These are phyloP conservation scores for Clarireedia monteithiana DNA, from an alignment of 2,329 filamentous ascomycete species.

Conservation along the genomic window DNA sequence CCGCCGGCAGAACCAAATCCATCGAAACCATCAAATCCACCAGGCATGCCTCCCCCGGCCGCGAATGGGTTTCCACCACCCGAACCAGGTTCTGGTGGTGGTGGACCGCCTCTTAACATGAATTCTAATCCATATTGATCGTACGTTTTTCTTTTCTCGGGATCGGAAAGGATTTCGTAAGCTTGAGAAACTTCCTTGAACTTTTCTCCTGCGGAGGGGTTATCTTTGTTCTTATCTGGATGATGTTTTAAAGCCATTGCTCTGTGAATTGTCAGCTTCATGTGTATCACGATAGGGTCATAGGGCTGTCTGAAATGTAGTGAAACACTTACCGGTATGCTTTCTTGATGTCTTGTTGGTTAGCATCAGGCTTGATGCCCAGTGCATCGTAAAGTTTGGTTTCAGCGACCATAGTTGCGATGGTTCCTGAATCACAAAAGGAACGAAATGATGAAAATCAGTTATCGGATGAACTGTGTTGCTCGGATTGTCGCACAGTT, in stretches of 20 bases:
- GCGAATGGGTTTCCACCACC: slow-evolving; percentile 53
- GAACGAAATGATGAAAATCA: not conserved
- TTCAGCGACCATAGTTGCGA: slow-evolving; percentile 74
- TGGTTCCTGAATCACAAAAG: not conserved
- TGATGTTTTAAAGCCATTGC: slow-evolving; percentile 89
- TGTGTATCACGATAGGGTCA: not conserved
- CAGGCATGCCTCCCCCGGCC: slow-evolving; percentile 45
- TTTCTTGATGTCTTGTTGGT: slow-evolving; percentile 95
- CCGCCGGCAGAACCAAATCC: slow-evolving; percentile 29
- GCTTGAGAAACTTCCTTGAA: slow-evolving; percentile 98
- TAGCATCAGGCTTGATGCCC: slow-evolving; percentile 67
- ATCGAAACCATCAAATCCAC: slow-evolving; percentile 45
- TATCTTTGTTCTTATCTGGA: slow-evolving; percentile 97
- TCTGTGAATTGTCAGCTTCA: slow-evolving; percentile 35
- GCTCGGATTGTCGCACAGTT: not conserved
- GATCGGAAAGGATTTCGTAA: slow-evolving; percentile 95
- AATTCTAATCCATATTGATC: slow-evolving; percentile 94
- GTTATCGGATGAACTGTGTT: too few species aligned
- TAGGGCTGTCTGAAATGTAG: not conserved
- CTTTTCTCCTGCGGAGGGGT: slow-evolving; percentile 76
- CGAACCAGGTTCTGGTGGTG: slow-evolving; percentile 51
- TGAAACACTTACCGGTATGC: slow-evolving; percentile 64
- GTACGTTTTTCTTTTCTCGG: slow-evolving; percentile 92
- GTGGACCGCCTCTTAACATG: slow-evolving; percentile 71
- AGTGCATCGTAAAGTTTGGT: slow-evolving; percentile 91